Conservation (phyloP, 176 grass and related monocot genomes). For the Carex kokanica region DNA sequence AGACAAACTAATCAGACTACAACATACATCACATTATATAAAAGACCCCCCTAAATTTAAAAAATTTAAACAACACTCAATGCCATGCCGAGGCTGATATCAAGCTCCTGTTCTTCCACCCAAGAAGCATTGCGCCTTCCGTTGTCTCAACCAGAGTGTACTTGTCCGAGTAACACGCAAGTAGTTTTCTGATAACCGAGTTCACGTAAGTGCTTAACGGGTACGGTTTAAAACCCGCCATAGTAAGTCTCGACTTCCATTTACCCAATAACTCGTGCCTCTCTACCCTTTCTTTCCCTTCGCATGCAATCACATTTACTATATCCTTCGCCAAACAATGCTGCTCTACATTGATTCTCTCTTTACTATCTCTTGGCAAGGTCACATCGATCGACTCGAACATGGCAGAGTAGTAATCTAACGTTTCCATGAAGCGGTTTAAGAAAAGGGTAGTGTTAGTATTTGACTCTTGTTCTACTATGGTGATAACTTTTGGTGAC, state of each 20-base stretch:
- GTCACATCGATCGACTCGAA: constrained; percentile 81
- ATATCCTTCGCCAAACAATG: constrained; percentile 96
- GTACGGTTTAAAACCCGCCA: constrained; percentile 90
- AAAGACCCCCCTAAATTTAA: background rate
- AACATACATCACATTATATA: constrained; percentile 5
- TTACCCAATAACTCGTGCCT: constrained; percentile 91
- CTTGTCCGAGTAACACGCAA: constrained; percentile 71
- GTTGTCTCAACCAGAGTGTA: constrained; percentile 86
- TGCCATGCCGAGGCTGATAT: constrained; percentile 97
- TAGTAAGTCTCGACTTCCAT: constrained; percentile 87
- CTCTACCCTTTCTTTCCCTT: constrained; percentile 84
- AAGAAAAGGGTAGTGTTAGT: constrained; percentile 92
- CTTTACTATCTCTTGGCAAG: constrained; percentile 56
- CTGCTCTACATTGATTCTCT: constrained; percentile 90
- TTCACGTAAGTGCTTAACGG: constrained; percentile 83
- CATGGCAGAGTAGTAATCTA: constrained; percentile 93
- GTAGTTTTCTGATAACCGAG: constrained; percentile 83
- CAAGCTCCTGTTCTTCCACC: constrained; percentile 91
- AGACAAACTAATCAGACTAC: constrained; percentile 6
- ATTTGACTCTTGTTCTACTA: constrained; percentile 97
- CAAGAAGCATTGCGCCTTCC: constrained; percentile 72
- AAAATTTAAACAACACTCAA: constrained; percentile 37
- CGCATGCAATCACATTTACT: constrained; percentile 92
- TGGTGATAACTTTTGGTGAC: constrained; percentile 79
- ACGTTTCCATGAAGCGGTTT: constrained; percentile 71